Conservation (phyloP, 129 eudicot species). For the Pseudognaphalium luteoalbum region DNA sequence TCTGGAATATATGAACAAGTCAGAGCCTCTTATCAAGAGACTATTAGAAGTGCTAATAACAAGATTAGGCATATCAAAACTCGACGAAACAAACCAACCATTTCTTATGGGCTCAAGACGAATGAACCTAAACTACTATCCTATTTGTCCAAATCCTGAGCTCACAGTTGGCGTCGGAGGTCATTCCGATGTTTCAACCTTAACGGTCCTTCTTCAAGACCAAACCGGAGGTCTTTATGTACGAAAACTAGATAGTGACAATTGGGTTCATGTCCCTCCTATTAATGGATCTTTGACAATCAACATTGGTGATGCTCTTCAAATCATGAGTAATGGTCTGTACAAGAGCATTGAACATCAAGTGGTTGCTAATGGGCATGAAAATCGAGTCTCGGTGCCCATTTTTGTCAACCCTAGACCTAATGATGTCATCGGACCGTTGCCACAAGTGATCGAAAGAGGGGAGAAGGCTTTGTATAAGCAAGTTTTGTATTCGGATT, state of each 20-base stretch:
- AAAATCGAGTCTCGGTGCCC: constrained; percentile 46
- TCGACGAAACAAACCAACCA: constrained; percentile 34
- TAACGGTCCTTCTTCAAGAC: constrained; percentile 48
- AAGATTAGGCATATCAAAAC: constrained; percentile 31
- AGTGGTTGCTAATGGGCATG: constrained; percentile 42
- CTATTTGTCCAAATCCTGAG: constrained; percentile 51
- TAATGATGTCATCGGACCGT: constrained; percentile 40
- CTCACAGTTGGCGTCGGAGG: constrained; percentile 58
- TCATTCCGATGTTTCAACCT: constrained; percentile 53
- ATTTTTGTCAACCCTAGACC: constrained; percentile 52
- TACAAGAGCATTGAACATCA: constrained; percentile 57
- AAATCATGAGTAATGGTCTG: constrained; percentile 52
- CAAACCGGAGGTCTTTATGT: constrained; percentile 49
- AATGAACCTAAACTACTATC: constrained; percentile 54
- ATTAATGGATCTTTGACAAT: constrained; percentile 45
- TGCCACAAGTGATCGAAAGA: constrained; percentile 18
- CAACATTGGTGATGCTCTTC: constrained; percentile 53
- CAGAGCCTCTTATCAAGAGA: constrained; percentile 34
- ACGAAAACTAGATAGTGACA: constrained; percentile 33
- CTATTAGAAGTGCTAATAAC: constrained; percentile 39
- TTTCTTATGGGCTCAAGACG: constrained; percentile 51
- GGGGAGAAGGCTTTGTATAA: constrained; percentile 50
- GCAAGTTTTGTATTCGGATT: constrained; percentile 48
- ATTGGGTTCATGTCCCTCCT: constrained; percentile 53
- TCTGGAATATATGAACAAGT: constrained; percentile 35